Conservation (phyloP, 2,329 filamentous ascomycete species). For the Fusarium pseudonygamai region DNA sequence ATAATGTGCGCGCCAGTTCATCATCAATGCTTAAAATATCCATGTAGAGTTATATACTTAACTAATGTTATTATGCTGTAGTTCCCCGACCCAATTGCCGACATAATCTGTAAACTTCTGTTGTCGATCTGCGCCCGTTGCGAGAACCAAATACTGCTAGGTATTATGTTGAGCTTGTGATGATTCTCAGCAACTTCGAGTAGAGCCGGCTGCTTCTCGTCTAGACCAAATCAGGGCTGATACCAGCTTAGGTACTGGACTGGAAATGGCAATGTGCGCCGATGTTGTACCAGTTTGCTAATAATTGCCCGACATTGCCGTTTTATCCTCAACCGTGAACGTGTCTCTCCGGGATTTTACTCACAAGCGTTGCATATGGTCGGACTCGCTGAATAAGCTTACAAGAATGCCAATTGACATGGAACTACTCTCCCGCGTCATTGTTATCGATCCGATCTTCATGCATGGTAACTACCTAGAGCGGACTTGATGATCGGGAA, state of each 20-base stretch:
- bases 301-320: background rate
- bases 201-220: background rate
- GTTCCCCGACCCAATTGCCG: too few relatives aligned
- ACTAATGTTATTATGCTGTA: background rate
- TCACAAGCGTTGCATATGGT: background rate
- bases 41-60: background rate
- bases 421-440: constrained; percentile 8
- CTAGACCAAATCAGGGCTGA: background rate
- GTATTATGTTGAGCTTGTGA: background rate
- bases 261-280: background rate
- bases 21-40: background rate
- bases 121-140: background rate
- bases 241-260: background rate
- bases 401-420: background rate
- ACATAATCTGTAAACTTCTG: background rate
- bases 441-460: constrained; percentile 3
- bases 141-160: background rate
- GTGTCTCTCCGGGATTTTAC: background rate
- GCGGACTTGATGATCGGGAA: constrained; percentile 1
- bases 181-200: background rate
- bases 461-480: background rate
- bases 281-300: background rate
- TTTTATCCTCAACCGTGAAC: background rate
- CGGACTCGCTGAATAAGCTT: background rate
- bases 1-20: background rate